Evolutionary conservation across 1,284 basidiomycete genomes (phyloP), one percentile per base, ranked within the genome.

Genomic region (Tylopilus orsonianus): DNA sequence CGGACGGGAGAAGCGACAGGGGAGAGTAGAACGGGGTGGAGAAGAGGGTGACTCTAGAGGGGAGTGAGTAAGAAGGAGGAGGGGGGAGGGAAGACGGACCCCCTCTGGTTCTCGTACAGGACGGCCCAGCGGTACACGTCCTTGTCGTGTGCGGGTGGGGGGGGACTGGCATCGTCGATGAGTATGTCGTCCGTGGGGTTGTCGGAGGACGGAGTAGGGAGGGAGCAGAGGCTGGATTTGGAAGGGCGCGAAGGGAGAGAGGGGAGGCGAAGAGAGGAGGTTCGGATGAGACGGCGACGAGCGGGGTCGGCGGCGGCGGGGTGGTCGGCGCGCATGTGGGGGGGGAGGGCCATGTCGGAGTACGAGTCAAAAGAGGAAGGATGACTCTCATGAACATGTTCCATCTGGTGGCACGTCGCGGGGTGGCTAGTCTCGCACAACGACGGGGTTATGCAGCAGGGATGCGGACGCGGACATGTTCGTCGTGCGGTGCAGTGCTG

Each of bases 81-180:
- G 29, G 19, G 42, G 19, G n/a, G 12, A 4, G n/a, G 13, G 26
- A 33, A 9, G 48, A 71, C 75, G 49, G 57, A 87, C 87, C 88
- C 88, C 63, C 88, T 72, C 65, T 91, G 88, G 60, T 91, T 89
- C 66, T 90, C 81, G 54, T 81, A 80, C n/a, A 90, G 58, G 13
- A 86, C 65, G 8, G 84, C 87, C 89, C 89, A 91, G 62, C 77
- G 73, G 61, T 86, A 90, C 8, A 75, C 66, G 58, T 83, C 80
- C 38, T 69, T 62, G 50, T 72, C 61, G 27, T 71, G 63, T 39
- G 70, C 60, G 40, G 68, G 62, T 22, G 54, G 50, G 26, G 59
- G 46, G 20, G 70, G 59, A 14, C 50, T 56, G 22, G 49, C n/a
- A 4, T 55, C 42, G 46, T 74, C 65, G 35, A 79, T 62, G 48